These are phyloP conservation scores for Sclerotinia spermophila DNA, from an alignment of 2,329 filamentous ascomycete genomes.

Conservation along the genomic window DNA sequence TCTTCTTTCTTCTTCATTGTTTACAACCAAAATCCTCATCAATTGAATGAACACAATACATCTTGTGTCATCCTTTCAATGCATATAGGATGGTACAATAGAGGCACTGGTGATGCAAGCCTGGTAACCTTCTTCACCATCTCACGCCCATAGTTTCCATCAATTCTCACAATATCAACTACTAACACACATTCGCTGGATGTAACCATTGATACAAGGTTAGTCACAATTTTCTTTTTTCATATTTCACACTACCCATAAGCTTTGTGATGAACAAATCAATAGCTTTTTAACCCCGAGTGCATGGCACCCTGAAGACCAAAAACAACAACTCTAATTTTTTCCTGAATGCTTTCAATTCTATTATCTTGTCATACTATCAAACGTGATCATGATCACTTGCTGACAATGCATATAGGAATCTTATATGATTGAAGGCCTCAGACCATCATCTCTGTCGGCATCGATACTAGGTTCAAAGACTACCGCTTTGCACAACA, in stretches of 20 bases:
- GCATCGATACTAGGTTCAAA: not conserved
- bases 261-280: slow-evolving; percentile 38
- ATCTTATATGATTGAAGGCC: slow-evolving; percentile 1
- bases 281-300: slow-evolving; percentile 43
- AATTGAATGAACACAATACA: not conserved
- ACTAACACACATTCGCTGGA: not conserved
- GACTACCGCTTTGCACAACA: not conserved
- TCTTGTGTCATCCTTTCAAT: not conserved
- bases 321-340: slow-evolving; percentile 43
- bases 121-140: not conserved
- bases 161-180: not conserved
- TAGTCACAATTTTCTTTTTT: slow-evolving; percentile 24
- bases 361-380: slow-evolving; percentile 45
- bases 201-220: slow-evolving; percentile 24
- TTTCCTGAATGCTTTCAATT: slow-evolving; percentile 38
- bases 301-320: slow-evolving; percentile 38
- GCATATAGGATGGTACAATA: not conserved
- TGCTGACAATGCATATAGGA: slow-evolving; percentile 55
- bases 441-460: not conserved
- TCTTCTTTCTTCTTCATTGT: no score
- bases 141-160: not conserved
- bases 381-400: slow-evolving; percentile 28
- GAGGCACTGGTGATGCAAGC: not conserved
- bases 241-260: slow-evolving; percentile 4
- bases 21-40: not conserved